Conservation (phyloP, 2,329 filamentous ascomycete species). For the Pseudogymnoascus sp. region DNA sequence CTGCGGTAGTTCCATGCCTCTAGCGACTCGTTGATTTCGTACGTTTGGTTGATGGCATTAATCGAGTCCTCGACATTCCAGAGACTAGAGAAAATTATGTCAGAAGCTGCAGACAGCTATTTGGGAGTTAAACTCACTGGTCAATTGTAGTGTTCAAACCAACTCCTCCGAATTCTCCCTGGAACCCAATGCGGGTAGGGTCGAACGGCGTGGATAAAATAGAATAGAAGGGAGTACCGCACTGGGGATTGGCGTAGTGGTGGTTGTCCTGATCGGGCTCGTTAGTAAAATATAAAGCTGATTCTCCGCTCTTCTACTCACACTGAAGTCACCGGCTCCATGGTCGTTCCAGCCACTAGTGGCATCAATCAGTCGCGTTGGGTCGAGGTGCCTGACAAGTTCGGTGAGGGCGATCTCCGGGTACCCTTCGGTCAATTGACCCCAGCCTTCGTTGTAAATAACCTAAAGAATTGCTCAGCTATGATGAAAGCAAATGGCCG, state of each 20-base stretch:
- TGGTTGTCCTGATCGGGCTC: slow-evolving; percentile 50
- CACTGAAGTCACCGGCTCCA: slow-evolving; percentile 55
- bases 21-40: slow-evolving; percentile 53
- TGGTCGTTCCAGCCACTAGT: slow-evolving; percentile 62
- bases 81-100: slow-evolving; percentile 35
- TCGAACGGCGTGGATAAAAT: slow-evolving; percentile 48
- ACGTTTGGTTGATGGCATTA: slow-evolving; percentile 55
- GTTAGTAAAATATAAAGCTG: neutral
- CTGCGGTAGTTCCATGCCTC: slow-evolving; percentile 57
- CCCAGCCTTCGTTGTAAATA: slow-evolving; percentile 69
- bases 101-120: neutral
- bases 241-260: slow-evolving; percentile 64
- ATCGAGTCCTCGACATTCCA: slow-evolving; percentile 57
- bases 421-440: slow-evolving; percentile 43
- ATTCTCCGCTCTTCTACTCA: slow-evolving; percentile 11
- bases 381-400: slow-evolving; percentile 49
- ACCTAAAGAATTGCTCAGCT: slow-evolving; percentile 33
- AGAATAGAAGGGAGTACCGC: slow-evolving; percentile 62
- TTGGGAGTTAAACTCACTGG: slow-evolving; percentile 38
- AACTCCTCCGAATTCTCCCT: slow-evolving; percentile 65
- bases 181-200: slow-evolving; percentile 53
- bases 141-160: slow-evolving; percentile 57
- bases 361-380: slow-evolving; percentile 55
- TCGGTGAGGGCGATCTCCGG: slow-evolving; percentile 52
- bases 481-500: neutral